Conservation (phyloP, 2,329 filamentous ascomycete genomes). For the Thelonectria discophora region DNA sequence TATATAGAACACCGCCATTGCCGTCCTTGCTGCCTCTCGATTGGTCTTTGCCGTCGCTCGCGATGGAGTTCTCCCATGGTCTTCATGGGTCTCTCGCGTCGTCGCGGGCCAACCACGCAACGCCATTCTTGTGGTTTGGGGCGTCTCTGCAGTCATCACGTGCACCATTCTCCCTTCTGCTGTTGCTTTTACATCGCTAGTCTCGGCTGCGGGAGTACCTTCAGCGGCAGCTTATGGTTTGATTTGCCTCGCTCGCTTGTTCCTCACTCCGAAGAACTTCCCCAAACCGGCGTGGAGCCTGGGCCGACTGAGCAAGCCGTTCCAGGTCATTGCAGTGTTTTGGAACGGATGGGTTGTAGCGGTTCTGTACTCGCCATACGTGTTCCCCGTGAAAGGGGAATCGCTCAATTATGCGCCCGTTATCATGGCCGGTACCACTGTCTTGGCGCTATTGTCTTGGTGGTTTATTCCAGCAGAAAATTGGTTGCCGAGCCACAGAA, state of each 20-base stretch:
- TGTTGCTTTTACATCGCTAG: slow-evolving; percentile 62
- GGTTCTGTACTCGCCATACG: slow-evolving; percentile 56
- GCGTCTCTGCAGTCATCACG: slow-evolving; percentile 61
- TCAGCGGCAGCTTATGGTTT: slow-evolving; percentile 62
- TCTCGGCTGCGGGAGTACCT: slow-evolving; percentile 61
- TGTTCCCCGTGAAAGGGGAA: slow-evolving; percentile 53
- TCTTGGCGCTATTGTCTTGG: slow-evolving; percentile 58
- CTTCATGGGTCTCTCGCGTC: slow-evolving; percentile 64
- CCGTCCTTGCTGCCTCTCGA: slow-evolving; percentile 67
- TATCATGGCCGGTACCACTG: slow-evolving; percentile 59
- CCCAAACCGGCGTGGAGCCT: slow-evolving; percentile 58
- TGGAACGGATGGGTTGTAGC: slow-evolving; percentile 62
- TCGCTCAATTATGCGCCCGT: slow-evolving; percentile 60
- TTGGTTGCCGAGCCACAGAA: slow-evolving; percentile 56
- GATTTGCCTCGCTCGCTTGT: slow-evolving; percentile 58
- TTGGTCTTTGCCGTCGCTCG: slow-evolving; percentile 70
- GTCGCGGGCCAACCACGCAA: slow-evolving; percentile 66
- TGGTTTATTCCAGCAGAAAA: slow-evolving; percentile 56
- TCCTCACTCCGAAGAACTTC: slow-evolving; percentile 58
- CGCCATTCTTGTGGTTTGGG: slow-evolving; percentile 67
- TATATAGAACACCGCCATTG: slow-evolving; percentile 65
- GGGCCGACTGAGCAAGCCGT: slow-evolving; percentile 54
- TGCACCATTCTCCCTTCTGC: slow-evolving; percentile 67
- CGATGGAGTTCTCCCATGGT: slow-evolving; percentile 68
- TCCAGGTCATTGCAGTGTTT: slow-evolving; percentile 56